phyloP scores from a whole-genome alignment of 192 early-diverging fungal species.

The Pilobolus umbonatus region DNA sequence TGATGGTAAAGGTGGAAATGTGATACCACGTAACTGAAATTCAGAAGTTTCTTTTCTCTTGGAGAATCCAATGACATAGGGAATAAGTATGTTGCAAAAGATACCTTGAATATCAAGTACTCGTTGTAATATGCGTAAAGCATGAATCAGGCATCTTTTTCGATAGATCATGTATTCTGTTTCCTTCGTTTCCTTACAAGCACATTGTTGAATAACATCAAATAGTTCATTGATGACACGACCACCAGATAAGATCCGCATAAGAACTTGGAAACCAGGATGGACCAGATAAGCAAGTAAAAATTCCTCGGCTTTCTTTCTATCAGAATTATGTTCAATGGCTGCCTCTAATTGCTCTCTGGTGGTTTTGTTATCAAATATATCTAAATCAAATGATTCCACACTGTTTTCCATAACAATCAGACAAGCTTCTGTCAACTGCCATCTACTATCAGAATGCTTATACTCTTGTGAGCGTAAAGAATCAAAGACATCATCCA shows the following conservation, averaged over 20 bases:
- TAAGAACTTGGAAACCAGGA: conserved; percentile 83
- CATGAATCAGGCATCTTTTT: conserved; percentile 32
- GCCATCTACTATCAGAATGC: conserved; percentile 71
- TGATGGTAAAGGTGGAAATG: conserved; percentile 41
- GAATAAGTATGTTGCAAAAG: conserved; percentile 63
- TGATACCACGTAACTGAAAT: conserved; percentile 30
- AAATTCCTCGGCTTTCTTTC: neutral
- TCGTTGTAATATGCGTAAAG: conserved; percentile 59
- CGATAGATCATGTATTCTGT: conserved; percentile 25
- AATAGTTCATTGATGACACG: conserved; percentile 68
- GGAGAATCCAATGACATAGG: conserved; percentile 46
- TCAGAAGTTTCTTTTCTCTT: conserved; percentile 22
- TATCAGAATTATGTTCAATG: neutral
- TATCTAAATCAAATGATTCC: conserved; percentile 62
- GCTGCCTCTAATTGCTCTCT: neutral
- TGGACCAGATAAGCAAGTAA: conserved; percentile 41
- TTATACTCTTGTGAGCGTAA: conserved; percentile 65
- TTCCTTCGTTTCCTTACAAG: conserved; percentile 55
- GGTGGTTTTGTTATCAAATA: conserved; percentile 4
- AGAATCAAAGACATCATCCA: conserved; percentile 82
- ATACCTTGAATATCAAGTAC: conserved; percentile 66
- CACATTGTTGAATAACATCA: conserved; percentile 54
- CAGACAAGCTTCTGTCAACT: conserved; percentile 65
- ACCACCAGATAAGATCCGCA: conserved; percentile 70
- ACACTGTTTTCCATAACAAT: conserved; percentile 78